A percentile compares a stretch with the other conserved stretches of the same genome.
phyloP scores from a whole-genome alignment of 2,329 filamentous ascomycete species.

The Fusarium concolor region DNA sequence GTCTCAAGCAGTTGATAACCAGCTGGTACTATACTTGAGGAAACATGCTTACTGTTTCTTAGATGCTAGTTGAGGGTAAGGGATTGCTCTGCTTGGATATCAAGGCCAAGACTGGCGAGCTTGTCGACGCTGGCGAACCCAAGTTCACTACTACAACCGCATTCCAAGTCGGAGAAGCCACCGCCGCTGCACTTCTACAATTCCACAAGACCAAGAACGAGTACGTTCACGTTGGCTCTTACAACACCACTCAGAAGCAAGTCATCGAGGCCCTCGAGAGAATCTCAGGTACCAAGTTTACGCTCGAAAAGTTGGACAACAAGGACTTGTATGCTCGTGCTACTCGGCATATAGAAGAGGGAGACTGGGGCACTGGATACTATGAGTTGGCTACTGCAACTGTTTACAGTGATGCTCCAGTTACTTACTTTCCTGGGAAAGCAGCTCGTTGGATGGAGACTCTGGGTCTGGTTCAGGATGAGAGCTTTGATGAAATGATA shows the following conservation, averaged over 20 bases:
- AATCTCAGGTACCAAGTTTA: neutral
- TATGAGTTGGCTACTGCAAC: slow-evolving; percentile 18
- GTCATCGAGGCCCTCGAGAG: slow-evolving; percentile 1
- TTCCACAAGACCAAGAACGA: neutral
- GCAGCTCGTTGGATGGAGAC: neutral
- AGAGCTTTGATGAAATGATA: slow-evolving; percentile 19
- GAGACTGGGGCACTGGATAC: slow-evolving; percentile 6
- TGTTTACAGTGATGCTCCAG: neutral
- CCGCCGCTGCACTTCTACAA: neutral
- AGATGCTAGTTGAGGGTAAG: slow-evolving; percentile 9
- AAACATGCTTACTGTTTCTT: neutral
- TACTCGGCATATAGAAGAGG: neutral
- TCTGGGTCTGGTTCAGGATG: neutral
- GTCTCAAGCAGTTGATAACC: neutral
- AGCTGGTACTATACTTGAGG: no score
- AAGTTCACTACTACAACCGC: slow-evolving; percentile 15
- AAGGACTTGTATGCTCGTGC: slow-evolving; percentile 6
- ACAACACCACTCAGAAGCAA: neutral
- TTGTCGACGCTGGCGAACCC: neutral
- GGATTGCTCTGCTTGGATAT: slow-evolving; percentile 2
- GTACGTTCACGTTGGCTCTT: slow-evolving; percentile 1
- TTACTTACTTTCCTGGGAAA: slow-evolving; percentile 15
- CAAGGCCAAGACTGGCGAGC: slow-evolving; percentile 1
- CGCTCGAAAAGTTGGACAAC: neutral
- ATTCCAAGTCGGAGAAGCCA: slow-evolving; percentile 11